phyloP scores from a whole-genome alignment of 2,329 filamentous ascomycete species.

The Colletotrichum liaoningense region DNA sequence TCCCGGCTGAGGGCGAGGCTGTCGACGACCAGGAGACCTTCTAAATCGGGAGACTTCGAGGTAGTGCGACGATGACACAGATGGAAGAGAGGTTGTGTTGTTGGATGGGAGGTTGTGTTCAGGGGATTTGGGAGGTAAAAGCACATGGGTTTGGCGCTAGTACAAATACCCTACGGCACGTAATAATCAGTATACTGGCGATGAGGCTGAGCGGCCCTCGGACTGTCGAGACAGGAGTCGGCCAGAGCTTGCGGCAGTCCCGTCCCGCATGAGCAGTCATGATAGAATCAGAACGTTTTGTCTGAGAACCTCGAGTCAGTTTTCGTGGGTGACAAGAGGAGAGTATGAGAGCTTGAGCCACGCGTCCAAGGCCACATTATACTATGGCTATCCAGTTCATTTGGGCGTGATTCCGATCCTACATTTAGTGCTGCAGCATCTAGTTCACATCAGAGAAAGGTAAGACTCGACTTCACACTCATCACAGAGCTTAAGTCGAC shows the following conservation, averaged over 20 bases:
- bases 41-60: constrained; percentile 48
- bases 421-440: too few species aligned
- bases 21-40: constrained; percentile 86
- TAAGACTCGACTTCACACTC: too few species aligned
- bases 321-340: neutral
- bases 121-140: constrained; percentile 17
- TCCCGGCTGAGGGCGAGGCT: constrained; percentile 81
- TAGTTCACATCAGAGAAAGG: neutral
- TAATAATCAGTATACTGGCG: constrained; percentile 34
- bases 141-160: constrained; percentile 34
- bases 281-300: constrained; percentile 28
- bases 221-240: constrained; percentile 10
- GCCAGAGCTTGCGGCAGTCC: constrained; percentile 10
- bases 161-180: constrained; percentile 34
- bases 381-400: neutral
- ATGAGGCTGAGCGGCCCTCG: constrained; percentile 22
- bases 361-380: neutral
- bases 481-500: neutral
- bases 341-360: neutral
- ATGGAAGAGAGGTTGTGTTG: neutral
- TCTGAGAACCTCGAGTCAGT: neutral
- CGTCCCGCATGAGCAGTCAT: constrained; percentile 25
- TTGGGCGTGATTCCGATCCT: neutral
- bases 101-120: constrained; percentile 12
- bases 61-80: neutral